These are phyloP conservation scores for Tolypocladium pustulatum DNA, from an alignment of 2,329 filamentous ascomycete genomes.

Conservation along the genomic window DNA sequence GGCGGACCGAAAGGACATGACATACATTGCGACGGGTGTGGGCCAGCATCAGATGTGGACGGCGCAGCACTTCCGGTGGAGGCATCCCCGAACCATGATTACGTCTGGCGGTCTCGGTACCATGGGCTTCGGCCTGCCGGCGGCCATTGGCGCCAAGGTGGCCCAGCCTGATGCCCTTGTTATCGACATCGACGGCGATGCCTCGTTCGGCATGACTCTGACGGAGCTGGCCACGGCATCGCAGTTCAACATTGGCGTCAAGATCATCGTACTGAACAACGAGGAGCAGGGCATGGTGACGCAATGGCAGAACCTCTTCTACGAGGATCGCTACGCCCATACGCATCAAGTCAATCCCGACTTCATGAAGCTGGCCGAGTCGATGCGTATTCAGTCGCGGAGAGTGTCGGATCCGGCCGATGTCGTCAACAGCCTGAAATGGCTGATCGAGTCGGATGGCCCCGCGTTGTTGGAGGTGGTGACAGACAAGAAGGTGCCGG, in stretches of 20 bases:
- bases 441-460: constrained; percentile 84
- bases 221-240: constrained; percentile 88
- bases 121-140: constrained; percentile 92
- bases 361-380: constrained; percentile 84
- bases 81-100: constrained; percentile 84
- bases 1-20: constrained; percentile 67
- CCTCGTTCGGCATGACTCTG: constrained; percentile 98
- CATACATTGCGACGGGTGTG: constrained; percentile 86
- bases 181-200: constrained; percentile 93
- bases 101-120: constrained; percentile 80
- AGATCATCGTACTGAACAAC: constrained; percentile 93
- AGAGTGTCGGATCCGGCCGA: constrained; percentile 66
- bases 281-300: constrained; percentile 98
- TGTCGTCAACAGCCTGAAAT: constrained; percentile 66
- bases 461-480: constrained; percentile 87
- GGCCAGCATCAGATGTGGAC: constrained; percentile 99
- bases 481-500: constrained; percentile 83
- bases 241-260: constrained; percentile 94
- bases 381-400: constrained; percentile 76
- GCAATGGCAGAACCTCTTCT: constrained; percentile 97
- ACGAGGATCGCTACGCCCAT: constrained; percentile 84
- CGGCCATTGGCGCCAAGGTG: constrained; percentile 92
- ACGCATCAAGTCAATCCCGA: constrained; percentile 94
- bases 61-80: constrained; percentile 94
- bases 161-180: constrained; percentile 67